These are phyloP conservation scores for Cercospora canescens DNA, from an alignment of 2,329 filamentous ascomycete genomes.

Conservation along the genomic window DNA sequence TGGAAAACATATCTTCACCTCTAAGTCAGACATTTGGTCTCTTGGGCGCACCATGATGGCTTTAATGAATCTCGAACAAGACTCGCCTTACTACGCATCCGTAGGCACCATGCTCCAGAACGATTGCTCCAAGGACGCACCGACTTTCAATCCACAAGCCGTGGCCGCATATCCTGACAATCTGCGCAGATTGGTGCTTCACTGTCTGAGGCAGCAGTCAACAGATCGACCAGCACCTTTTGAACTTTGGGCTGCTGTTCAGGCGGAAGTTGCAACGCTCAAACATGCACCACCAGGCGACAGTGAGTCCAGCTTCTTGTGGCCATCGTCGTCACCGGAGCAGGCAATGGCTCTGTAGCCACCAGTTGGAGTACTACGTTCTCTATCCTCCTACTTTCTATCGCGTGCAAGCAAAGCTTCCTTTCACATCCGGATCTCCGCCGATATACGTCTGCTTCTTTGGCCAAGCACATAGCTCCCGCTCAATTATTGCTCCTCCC, in stretches of 20 bases:
- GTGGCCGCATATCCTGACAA: background rate
- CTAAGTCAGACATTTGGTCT: background rate
- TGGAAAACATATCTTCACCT: background rate
- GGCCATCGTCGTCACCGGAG: background rate
- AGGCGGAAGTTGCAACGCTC: background rate
- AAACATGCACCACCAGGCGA: background rate
- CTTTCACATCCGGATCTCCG: slow-evolving; percentile 3
- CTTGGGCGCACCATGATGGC: background rate
- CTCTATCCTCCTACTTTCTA: too few species aligned
- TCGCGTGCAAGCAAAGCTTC: slow-evolving; percentile 16
- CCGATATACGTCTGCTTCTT: slow-evolving; percentile 22
- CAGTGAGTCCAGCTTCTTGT: background rate
- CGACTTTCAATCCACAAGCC: background rate
- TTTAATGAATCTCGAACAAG: background rate
- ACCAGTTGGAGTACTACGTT: too few species aligned
- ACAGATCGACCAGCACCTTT: background rate
- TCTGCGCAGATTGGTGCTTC: background rate
- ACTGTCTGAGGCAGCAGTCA: background rate
- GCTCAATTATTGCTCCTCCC: background rate
- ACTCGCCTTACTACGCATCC: background rate
- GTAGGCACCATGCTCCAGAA: background rate
- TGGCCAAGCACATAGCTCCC: slow-evolving; percentile 19
- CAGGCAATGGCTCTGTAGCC: background rate
- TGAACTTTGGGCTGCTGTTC: background rate
- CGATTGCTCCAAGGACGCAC: background rate